phyloP scores from a whole-genome alignment of 1,284 basidiomycete genomes.

The Sporisorium scitamineum region DNA sequence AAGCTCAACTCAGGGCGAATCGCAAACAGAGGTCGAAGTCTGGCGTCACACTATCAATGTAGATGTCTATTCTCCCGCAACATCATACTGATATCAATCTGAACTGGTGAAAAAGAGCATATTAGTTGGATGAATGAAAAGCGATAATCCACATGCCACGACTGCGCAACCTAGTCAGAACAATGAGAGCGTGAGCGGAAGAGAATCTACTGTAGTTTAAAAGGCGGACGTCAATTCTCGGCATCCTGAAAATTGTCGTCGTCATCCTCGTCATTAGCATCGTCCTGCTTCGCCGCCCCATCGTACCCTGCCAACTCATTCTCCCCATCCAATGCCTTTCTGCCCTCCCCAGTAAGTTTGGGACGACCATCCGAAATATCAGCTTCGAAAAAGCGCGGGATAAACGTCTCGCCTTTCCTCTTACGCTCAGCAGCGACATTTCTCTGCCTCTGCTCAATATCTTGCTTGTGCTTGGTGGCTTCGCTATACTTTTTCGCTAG shows the following conservation, averaged over 20 bases:
- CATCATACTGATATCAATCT: too few species aligned
- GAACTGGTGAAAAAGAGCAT: not conserved
- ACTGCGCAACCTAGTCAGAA: not conserved
- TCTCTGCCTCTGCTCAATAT: conserved; percentile 64
- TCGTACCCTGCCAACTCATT: conserved; percentile 47
- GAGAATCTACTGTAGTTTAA: conserved; percentile 4
- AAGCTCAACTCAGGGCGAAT: conserved; percentile 11
- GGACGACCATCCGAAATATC: conserved; percentile 81
- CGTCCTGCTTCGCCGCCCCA: not conserved
- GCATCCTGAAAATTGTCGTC: conserved; percentile 50
- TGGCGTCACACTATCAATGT: not conserved
- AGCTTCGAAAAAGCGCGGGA: conserved; percentile 82
- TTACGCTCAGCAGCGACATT: conserved; percentile 60
- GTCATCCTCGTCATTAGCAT: conserved; percentile 26
- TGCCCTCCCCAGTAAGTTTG: conserved; percentile 74
- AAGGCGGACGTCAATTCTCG: conserved; percentile 23
- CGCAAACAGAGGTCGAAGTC: not conserved
- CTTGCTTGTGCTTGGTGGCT: conserved; percentile 64
- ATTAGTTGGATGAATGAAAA: not conserved
- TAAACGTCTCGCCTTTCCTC: conserved; percentile 70
- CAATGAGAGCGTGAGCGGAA: not conserved
- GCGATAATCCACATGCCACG: not conserved
- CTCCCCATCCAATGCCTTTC: conserved; percentile 68
- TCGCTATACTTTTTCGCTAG: conserved; percentile 81
- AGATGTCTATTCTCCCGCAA: too few species aligned